phyloP scores from a whole-genome alignment of 2,329 filamentous ascomycete genomes.

The Penicillium concentricum region DNA sequence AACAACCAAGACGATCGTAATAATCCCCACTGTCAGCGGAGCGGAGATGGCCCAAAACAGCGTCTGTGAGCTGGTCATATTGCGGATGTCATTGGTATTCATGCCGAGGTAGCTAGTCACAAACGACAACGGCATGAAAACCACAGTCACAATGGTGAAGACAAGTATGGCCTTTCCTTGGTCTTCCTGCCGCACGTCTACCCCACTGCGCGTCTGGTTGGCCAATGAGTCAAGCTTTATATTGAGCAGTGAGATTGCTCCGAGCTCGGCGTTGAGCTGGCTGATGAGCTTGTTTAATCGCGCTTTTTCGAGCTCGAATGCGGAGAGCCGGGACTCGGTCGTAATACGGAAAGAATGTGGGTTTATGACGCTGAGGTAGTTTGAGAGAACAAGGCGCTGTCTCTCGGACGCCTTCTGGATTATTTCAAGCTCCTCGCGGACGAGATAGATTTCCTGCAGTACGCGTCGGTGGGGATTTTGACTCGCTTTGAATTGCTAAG shows the following conservation, averaged over 20 bases:
- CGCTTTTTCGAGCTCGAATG: background rate
- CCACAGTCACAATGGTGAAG: slow-evolving; percentile 33
- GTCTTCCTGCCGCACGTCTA: background rate
- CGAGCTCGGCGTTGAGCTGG: background rate
- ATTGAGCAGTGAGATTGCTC: background rate
- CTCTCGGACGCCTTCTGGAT: background rate
- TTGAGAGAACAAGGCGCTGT: background rate
- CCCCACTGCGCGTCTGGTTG: background rate
- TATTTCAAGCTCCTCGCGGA: background rate
- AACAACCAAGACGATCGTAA: background rate
- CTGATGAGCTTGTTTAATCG: background rate
- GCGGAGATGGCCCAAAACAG: slow-evolving; percentile 25
- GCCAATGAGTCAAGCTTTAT: background rate
- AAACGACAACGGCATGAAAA: slow-evolving; percentile 35
- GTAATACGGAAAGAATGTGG: background rate
- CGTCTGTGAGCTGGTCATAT: slow-evolving; percentile 16
- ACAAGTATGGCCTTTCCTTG: slow-evolving; percentile 30
- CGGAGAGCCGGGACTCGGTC: background rate
- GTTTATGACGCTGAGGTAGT: background rate
- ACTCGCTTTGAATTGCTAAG: background rate
- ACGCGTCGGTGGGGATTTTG: background rate
- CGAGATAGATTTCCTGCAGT: background rate
- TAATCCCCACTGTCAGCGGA: background rate
- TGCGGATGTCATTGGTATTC: slow-evolving; percentile 29
- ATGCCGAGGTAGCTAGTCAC: slow-evolving; percentile 35